Evolutionary conservation across 108 stramenopile genomes (phyloP).

Genomic region (Cyclotella sp.): DNA sequence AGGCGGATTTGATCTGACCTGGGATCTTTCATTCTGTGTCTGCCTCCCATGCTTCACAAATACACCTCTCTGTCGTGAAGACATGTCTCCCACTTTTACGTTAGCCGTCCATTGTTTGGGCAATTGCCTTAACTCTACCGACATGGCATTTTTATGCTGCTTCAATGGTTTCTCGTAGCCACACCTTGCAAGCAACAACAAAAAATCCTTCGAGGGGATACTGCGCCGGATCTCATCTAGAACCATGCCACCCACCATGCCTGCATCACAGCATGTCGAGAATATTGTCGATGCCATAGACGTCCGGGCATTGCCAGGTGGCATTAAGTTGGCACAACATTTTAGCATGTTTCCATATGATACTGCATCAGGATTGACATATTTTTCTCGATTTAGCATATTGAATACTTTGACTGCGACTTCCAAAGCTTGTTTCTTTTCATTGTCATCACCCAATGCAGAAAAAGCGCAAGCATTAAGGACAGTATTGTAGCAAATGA

Average conservation of each 20-base stretch:
- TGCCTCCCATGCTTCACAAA: conserved; percentile 26
- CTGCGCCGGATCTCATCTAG: conserved; percentile 66
- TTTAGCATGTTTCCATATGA: conserved; percentile 76
- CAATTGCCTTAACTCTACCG: conserved; percentile 50
- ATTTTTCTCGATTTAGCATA: conserved; percentile 16
- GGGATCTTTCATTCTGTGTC: conserved; percentile 2
- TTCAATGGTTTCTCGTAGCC: conserved; percentile 28
- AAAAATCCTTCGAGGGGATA: conserved; percentile 47
- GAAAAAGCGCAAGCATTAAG: conserved; percentile 79
- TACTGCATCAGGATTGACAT: conserved; percentile 59
- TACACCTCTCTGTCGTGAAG: conserved; percentile 20
- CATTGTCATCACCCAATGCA: conserved; percentile 49
- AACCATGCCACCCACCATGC: conserved; percentile 65
- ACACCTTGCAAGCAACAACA: conserved; percentile 27
- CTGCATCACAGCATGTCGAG: conserved; percentile 58
- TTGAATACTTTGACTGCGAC: conserved; percentile 64
- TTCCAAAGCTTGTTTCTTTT: conserved; percentile 54
- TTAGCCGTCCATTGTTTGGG: conserved; percentile 56
- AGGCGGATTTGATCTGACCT: conserved; percentile 8
- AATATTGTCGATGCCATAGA: conserved; percentile 63
- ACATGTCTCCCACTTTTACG: conserved; percentile 30
- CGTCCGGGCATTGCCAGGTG: conserved; percentile 53
- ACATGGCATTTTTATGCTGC: conserved; percentile 20
- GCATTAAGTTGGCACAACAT: conserved; percentile 66
- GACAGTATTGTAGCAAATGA: conserved; percentile 68